Conservation (phyloP, 1,139 yeast species). For the Hemisphaericaspora lyxosophila region DNA sequence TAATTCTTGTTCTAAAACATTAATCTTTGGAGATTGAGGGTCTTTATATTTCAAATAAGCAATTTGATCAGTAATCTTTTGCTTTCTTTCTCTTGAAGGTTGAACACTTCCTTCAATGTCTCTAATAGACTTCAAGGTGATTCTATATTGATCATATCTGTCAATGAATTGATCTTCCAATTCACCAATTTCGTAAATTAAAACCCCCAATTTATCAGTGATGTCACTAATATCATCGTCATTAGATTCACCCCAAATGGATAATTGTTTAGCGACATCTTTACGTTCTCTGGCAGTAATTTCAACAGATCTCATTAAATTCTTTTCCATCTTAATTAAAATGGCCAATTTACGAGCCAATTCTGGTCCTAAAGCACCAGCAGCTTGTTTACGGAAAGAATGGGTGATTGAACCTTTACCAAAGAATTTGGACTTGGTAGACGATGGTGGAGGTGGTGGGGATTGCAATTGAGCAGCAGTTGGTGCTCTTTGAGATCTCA, state of each 20-base stretch:
- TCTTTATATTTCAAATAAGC: slow-evolving; percentile 82
- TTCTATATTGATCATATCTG: slow-evolving; percentile 83
- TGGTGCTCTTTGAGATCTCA: slow-evolving; percentile 77
- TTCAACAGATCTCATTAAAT: slow-evolving; percentile 77
- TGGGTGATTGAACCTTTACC: slow-evolving; percentile 71
- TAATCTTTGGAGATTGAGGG: slow-evolving; percentile 79
- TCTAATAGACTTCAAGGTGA: slow-evolving; percentile 75
- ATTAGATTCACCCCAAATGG: slow-evolving; percentile 82
- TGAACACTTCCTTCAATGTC: slow-evolving; percentile 86
- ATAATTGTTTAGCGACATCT: slow-evolving; percentile 80
- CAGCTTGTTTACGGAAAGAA: slow-evolving; percentile 66
- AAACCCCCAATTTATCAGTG: slow-evolving; percentile 82
- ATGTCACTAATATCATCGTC: slow-evolving; percentile 85
- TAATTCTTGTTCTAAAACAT: slow-evolving; percentile 80
- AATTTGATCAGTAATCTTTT: slow-evolving; percentile 80
- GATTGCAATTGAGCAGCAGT: slow-evolving; percentile 79
- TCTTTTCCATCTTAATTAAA: slow-evolving; percentile 79
- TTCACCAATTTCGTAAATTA: slow-evolving; percentile 81
- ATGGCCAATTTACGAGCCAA: slow-evolving; percentile 73
- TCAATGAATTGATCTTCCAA: slow-evolving; percentile 85
- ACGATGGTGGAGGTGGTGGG: slow-evolving; percentile 78
- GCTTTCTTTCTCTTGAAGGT: slow-evolving; percentile 85
- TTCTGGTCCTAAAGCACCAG: slow-evolving; percentile 78
- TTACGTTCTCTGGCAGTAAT: slow-evolving; percentile 76
- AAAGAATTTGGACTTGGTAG: slow-evolving; percentile 67